Evolutionary conservation across 164 flowering plant genomes (phyloP), one percentile per base, ranked within the genome.

Genomic region (Kalanchoe fedtschenkoi): DNA sequence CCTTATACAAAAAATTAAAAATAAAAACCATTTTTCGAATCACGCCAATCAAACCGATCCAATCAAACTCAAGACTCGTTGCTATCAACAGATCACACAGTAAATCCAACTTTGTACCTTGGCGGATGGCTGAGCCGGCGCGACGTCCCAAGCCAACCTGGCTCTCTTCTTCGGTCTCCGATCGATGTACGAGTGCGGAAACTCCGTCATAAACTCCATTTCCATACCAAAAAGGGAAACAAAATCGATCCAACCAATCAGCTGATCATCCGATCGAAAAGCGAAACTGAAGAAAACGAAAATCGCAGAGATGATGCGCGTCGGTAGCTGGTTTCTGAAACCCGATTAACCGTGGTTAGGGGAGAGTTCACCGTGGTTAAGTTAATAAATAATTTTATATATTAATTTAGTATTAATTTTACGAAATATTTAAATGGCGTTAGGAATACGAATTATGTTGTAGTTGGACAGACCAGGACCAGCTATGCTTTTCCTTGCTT

Each of bases 131-230:
- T 71, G 76, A 33, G 75, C 70, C 24, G 68, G 67, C 41, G 32
- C 56, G 56, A 51, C 32, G 56, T 83, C 87, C 88, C 88, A 82
- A 58, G 68, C 81, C 44, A 86, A 71, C 63, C 83, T 74, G 35
- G 81, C 78, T 68, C 83, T 79, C 79, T 86, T 86, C 56, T 83
- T 69, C 26, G 91, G 91, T 17, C 83, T 83, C 19, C 83, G 81
- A 71, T 86, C 91, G 78, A 80, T 77, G 66, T 77, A 56, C 34
- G 14, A 63, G n/a, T 66, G 70, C 34, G 68, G 70, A 35, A 69
- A 71, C 32, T 69, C 68, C 8, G 70, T 63, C 26, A 69, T 58
- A 44, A 62, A 69, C 46, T 75, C 78, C 78, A 75, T 71, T 58
- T 66, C 70, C 72, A 66, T 57, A 17, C 16, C 38, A 13, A 16